A percentile compares a stretch with the other conserved stretches of the same genome.
phyloP scores from a whole-genome alignment of 192 early-diverging fungal species.

The Chytriomyces hyalinus region DNA sequence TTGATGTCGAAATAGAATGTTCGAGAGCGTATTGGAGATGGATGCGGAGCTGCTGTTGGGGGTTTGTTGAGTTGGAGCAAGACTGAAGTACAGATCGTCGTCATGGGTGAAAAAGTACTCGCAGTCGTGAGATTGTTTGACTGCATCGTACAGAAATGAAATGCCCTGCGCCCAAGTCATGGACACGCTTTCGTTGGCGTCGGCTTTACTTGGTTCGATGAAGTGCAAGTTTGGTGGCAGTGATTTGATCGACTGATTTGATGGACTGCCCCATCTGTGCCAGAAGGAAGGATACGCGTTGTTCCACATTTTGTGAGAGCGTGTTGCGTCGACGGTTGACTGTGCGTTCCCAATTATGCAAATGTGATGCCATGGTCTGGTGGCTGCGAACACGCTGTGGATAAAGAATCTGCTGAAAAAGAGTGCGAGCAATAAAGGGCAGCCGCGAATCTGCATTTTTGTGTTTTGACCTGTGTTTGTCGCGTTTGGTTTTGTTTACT shows the following conservation, averaged over 20 bases:
- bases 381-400: not conserved
- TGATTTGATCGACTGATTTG: not conserved
- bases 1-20: conserved; percentile 29
- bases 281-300: conserved; percentile 40
- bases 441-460: not conserved
- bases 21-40: not conserved
- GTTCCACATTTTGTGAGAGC: conserved; percentile 39
- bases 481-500: too few species aligned
- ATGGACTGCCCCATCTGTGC: conserved; percentile 26
- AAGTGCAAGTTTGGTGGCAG: conserved; percentile 3
- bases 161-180: conserved; percentile 42
- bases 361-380: conserved; percentile 23
- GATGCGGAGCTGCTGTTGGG: not conserved
- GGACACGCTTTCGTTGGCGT: not conserved
- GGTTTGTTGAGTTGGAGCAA: not conserved
- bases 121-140: conserved; percentile 12
- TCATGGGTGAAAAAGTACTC: conserved; percentile 49
- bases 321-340: conserved; percentile 21
- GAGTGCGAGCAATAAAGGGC: not conserved
- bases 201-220: not conserved
- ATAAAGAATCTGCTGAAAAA: too few species aligned
- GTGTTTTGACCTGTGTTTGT: not conserved
- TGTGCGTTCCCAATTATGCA: conserved; percentile 45
- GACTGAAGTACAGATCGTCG: conserved; percentile 30
- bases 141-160: not conserved